Conservation (phyloP, 352 stramenopile species). For the Phytophthora tentaculata region DNA sequence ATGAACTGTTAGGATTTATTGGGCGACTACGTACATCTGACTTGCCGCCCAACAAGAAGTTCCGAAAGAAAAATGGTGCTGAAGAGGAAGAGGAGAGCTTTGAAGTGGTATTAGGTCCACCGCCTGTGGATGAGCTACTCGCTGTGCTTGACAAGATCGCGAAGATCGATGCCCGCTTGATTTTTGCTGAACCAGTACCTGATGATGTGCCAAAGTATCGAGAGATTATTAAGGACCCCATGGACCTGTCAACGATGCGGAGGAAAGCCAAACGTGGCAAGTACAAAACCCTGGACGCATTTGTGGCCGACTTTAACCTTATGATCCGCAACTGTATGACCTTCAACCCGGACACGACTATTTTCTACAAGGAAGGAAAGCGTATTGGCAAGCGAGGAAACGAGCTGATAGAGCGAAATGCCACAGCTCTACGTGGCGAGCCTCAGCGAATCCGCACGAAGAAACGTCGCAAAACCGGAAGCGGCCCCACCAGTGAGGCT, state of each 20-base stretch:
- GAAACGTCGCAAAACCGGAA: constrained; percentile 73
- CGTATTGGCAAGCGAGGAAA: constrained; percentile 81
- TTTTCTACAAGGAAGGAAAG: constrained; percentile 91
- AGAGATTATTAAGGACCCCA: constrained; percentile 84
- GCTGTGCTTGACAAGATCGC: constrained; percentile 82
- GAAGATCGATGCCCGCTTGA: constrained; percentile 74
- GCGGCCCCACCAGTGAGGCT: constrained; percentile 52
- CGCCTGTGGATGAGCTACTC: constrained; percentile 73
- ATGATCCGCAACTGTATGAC: constrained; percentile 91
- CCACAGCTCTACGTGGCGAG: constrained; percentile 63
- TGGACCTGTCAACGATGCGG: constrained; percentile 87
- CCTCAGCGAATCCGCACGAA: constrained; percentile 79
- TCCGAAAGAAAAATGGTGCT: constrained; percentile 67
- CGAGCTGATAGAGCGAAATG: constrained; percentile 80
- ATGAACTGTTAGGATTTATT: constrained; percentile 76
- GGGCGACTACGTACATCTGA: constrained; percentile 74
- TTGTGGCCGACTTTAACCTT: constrained; percentile 81
- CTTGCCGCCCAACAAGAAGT: constrained; percentile 78
- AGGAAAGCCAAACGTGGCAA: constrained; percentile 80
- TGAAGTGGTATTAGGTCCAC: constrained; percentile 78
- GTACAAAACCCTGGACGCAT: constrained; percentile 84
- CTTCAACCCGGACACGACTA: constrained; percentile 86
- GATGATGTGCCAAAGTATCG: constrained; percentile 87
- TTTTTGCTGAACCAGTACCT: constrained; percentile 87
- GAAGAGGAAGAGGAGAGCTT: constrained; percentile 86